A percentile compares a stretch with the other conserved stretches of the same genome.
These are phyloP conservation scores for Ceriops zippeliana DNA, from an alignment of 345 rosid genomes.

Conservation along the genomic window DNA sequence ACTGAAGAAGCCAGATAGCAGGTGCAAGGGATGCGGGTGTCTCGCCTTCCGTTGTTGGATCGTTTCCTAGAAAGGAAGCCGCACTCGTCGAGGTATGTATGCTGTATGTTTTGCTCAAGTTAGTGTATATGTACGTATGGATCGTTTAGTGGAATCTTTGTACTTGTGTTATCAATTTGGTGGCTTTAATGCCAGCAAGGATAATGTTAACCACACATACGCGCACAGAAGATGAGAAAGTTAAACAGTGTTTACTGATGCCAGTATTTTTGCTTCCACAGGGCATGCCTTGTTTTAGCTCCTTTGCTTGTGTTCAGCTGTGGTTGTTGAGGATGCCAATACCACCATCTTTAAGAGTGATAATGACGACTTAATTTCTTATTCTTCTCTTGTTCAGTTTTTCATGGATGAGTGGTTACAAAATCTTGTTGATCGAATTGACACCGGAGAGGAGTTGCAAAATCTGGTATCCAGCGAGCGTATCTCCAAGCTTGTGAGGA, in stretches of 20 bases:
- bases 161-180: no score
- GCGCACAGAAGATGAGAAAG: no score
- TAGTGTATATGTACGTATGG: no score
- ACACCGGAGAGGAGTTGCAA: conserved; percentile 51
- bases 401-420: conserved; percentile 88
- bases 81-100: conserved; percentile 71
- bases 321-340: background rate
- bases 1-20: conserved; percentile 78
- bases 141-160: no score
- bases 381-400: conserved; percentile 42
- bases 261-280: no score
- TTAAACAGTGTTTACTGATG: no score
- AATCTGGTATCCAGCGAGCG: conserved; percentile 59
- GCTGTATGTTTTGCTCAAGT: no score
- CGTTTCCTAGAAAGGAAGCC: conserved; percentile 83
- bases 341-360: background rate
- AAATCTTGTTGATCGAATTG: conserved; percentile 67
- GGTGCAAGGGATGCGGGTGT: conserved; percentile 87
- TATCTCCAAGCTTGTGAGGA: conserved; percentile 60
- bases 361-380: conserved; percentile 7
- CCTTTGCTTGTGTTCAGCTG: background rate
- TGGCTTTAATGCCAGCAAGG: no score
- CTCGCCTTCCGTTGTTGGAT: conserved; percentile 83
- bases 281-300: no score
- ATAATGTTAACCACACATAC: no score